Evolutionary conservation across 1,284 basidiomycete species (phyloP).

Genomic region (Veloboletus limbatus): DNA sequence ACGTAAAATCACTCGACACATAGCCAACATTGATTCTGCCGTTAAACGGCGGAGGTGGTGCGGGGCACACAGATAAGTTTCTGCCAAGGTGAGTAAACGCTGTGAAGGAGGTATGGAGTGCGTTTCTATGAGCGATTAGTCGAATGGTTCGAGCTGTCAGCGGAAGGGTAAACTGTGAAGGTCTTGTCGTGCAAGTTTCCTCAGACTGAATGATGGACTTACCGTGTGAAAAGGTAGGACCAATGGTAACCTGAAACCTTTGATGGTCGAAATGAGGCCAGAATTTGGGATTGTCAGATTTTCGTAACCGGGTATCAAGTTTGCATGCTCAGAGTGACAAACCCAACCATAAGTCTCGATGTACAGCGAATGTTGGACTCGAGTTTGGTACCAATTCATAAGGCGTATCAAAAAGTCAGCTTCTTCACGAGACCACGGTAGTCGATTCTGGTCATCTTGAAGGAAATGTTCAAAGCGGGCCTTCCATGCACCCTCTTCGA

Average conservation of each 20-base stretch:
- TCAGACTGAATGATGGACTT: constrained; percentile 10
- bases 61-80: constrained; percentile 26
- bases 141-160: constrained; percentile 49
- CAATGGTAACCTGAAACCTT: constrained; percentile 45
- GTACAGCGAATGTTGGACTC: constrained; percentile 53
- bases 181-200: background rate
- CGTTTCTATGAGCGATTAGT: constrained; percentile 57
- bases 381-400: constrained; percentile 48
- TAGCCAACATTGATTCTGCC: constrained; percentile 57
- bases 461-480: constrained; percentile 39
- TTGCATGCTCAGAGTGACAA: constrained; percentile 19
- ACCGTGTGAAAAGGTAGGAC: constrained; percentile 61
- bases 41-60: constrained; percentile 47
- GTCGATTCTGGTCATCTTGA: constrained; percentile 26
- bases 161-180: constrained; percentile 52
- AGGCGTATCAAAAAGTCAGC: constrained; percentile 54
- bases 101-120: constrained; percentile 51
- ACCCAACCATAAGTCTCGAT: constrained; percentile 39
- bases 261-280: constrained; percentile 35
- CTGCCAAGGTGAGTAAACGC: constrained; percentile 40
- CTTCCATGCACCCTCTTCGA: constrained; percentile 39
- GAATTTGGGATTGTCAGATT: constrained; percentile 28
- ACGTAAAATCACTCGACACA: constrained; percentile 58
- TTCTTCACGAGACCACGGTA: constrained; percentile 40
- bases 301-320: constrained; percentile 9